phyloP scores from a whole-genome alignment of 2,329 filamentous ascomycete species.

The Claviceps maximensis region DNA sequence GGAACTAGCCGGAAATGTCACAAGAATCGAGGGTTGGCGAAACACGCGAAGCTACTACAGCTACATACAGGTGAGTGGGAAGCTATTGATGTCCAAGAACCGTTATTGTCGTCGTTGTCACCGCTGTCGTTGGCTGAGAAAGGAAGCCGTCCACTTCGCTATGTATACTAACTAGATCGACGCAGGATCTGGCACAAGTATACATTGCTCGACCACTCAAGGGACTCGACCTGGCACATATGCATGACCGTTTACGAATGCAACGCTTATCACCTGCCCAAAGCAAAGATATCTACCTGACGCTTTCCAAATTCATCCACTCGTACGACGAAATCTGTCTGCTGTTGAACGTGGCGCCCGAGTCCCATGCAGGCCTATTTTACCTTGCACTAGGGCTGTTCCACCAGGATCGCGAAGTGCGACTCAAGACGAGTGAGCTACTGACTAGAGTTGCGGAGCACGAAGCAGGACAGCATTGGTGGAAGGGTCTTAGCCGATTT shows the following conservation, averaged over 20 bases:
- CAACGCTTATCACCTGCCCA: conserved; percentile 65
- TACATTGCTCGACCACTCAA: conserved; percentile 57
- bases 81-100: no score
- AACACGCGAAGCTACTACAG: conserved; percentile 92
- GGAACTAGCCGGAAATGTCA: conserved; percentile 83
- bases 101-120: no score
- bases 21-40: conserved; percentile 91
- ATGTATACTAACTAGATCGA: no score
- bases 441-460: conserved; percentile 74
- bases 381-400: conserved; percentile 85
- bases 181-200: conserved; percentile 49
- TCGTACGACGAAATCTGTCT: conserved; percentile 79
- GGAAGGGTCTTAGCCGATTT: conserved; percentile 73
- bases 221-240: conserved; percentile 76
- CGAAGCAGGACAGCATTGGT: conserved; percentile 88
- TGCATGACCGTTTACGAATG: conserved; percentile 79
- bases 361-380: conserved; percentile 78
- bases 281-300: conserved; percentile 73
- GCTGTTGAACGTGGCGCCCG: conserved; percentile 67
- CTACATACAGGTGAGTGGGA: conserved; percentile 61
- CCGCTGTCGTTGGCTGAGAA: no score
- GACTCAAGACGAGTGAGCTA: conserved; percentile 63
- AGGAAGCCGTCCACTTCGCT: no score
- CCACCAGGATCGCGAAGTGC: conserved; percentile 71
- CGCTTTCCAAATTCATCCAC: conserved; percentile 61